Conservation (phyloP, 768 basidiomycete species). For the Xerocomus brunneocitrinus region DNA sequence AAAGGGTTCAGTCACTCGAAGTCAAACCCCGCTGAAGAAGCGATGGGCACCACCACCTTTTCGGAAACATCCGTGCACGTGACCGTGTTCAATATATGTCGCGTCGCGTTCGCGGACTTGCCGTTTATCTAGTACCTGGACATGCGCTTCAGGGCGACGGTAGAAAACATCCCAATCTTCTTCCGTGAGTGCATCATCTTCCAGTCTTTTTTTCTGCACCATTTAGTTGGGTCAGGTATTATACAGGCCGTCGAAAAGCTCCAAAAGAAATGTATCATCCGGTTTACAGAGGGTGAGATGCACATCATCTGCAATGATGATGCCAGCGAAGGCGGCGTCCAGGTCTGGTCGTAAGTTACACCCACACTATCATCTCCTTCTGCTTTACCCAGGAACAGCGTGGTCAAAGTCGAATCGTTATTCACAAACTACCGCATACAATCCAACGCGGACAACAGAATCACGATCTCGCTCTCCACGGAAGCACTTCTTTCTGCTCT, state of each 20-base stretch:
- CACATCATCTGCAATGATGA: conserved; percentile 82
- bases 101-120: conserved; percentile 8
- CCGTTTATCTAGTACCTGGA: not conserved
- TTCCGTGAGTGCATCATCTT: conserved; percentile 37
- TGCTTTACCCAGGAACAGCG: conserved; percentile 33
- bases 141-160: conserved; percentile 64
- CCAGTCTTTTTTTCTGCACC: not conserved
- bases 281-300: conserved; percentile 69
- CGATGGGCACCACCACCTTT: conserved; percentile 8
- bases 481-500: conserved; percentile 75
- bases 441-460: conserved; percentile 79
- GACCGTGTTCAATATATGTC: conserved; percentile 15
- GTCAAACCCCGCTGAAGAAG: conserved; percentile 9
- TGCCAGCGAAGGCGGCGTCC: conserved; percentile 76
- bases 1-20: not conserved
- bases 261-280: conserved; percentile 80
- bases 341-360: conserved; percentile 71
- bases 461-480: conserved; percentile 65
- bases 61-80: conserved; percentile 24
- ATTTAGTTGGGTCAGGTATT: conserved; percentile 44
- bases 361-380: conserved; percentile 26
- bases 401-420: conserved; percentile 62
- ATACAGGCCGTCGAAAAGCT: conserved; percentile 80
- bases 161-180: conserved; percentile 57
- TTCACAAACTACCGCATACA: conserved; percentile 81